Evolutionary conservation across 768 basidiomycete species (phyloP), one percentile per base, ranked within the genome.

Genomic region (Coprinopsis marcescibilis): DNA sequence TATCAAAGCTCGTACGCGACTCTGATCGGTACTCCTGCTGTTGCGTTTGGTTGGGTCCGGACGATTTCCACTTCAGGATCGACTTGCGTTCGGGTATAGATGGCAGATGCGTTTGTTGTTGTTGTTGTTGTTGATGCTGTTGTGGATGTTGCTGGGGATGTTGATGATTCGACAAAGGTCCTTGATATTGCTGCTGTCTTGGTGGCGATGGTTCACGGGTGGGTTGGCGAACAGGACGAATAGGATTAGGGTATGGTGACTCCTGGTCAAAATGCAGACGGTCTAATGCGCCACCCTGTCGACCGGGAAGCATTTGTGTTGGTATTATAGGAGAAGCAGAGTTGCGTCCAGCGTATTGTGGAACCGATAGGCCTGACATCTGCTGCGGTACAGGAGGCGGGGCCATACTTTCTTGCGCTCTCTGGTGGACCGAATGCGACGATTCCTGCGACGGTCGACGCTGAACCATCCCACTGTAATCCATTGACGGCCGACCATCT

Each of bases 181-280:
- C n/a, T n/a, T n/a, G n/a, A n/a, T n/a, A n/a, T n/a, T n/a, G n/a
- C n/a, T n/a, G n/a, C n/a, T n/a, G 37, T 47, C 23, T 59, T 24
- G 65, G 53, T 42, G 60, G 65, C 34, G 59, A 69, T 38, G 55
- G 65, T 56, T 57, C 65, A 48, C 58, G 66, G 21, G 63, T 60
- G 19, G 63, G 59, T 44, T 62, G 57, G 29, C 57, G 54, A 24
- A 55, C 41, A 46, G 62, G 60, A 33, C 70, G 70, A 27, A 64
- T 61, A 12, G 70, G 69, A 10, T 64, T 69, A 14, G 85, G 80
- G 62, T 85, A 85, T 19, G 78, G 80, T 1, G 81, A 77, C 52
- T 89, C 83, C 54, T 85, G 85, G 61, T 90, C 81, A 63, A 85
- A 84, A 40, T 77, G 75, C 46, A 86, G 67, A 15, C 73, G 70